These are phyloP conservation scores for Circinella umbellata DNA, from an alignment of 371 early-diverging fungal genomes.

Conservation along the genomic window DNA sequence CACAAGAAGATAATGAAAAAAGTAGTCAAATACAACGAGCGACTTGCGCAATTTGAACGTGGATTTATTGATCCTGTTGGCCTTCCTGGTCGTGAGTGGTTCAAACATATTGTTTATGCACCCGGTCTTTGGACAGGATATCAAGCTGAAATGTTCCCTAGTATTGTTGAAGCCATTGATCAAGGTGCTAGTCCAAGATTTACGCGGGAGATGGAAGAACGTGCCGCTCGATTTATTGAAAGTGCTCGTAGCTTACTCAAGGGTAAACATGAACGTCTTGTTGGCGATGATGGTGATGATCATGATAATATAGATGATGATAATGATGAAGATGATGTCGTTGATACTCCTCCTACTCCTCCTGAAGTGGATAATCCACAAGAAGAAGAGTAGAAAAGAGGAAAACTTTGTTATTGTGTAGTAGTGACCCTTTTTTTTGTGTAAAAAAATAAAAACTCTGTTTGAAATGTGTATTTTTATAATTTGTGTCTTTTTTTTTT, in stretches of 20 bases:
- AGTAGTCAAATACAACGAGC: conserved; percentile 42
- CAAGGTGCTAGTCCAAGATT: conserved; percentile 28
- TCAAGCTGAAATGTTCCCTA: conserved; percentile 42
- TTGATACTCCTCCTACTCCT: too few relatives aligned
- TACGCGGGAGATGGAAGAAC: conserved; percentile 26
- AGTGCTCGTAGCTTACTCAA: conserved; percentile 17
- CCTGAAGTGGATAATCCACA: too few relatives aligned
- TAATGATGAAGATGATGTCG: background rate
- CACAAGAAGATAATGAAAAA: conserved; percentile 19
- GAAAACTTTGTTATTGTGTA: too few relatives aligned
- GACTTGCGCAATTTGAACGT: conserved; percentile 46
- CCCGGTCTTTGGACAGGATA: conserved; percentile 51
- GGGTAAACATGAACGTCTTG: conserved; percentile 12
- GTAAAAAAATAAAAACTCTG: too few relatives aligned
- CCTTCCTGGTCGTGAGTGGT: conserved; percentile 58
- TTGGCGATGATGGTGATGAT: background rate
- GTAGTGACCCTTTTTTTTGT: too few relatives aligned
- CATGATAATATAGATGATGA: conserved; percentile 13
- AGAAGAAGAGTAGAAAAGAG: too few relatives aligned
- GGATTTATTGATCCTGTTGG: conserved; percentile 55
- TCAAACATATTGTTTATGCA: conserved; percentile 55
- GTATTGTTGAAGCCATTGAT: conserved; percentile 45
- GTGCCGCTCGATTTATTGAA: conserved; percentile 21
- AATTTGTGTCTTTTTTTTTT: too few relatives aligned
- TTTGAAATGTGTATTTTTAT: too few relatives aligned